These are phyloP conservation scores for Fistulifera pelliculosa DNA, from an alignment of 108 stramenopile species.

Conservation along the genomic window DNA sequence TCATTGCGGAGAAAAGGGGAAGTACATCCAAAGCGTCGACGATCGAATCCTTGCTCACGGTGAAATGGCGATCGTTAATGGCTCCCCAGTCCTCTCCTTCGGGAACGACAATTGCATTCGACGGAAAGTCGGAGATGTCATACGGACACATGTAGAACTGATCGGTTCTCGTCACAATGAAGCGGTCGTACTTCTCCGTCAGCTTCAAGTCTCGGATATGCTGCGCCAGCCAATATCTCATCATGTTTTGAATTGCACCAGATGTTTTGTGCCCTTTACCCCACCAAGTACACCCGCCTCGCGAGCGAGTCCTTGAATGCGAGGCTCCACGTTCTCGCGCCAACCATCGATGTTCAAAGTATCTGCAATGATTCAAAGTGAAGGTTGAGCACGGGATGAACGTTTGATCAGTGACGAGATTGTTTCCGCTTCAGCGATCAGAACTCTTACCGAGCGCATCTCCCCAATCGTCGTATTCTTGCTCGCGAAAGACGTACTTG, in stretches of 20 bases:
- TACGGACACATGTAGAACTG: slow-evolving; percentile 35
- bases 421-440: no score
- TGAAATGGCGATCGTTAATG: slow-evolving; percentile 26
- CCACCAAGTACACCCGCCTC: slow-evolving; percentile 20
- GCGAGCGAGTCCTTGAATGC: neutral
- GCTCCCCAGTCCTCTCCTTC: slow-evolving; percentile 29
- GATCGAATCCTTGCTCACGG: slow-evolving; percentile 8
- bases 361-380: no score
- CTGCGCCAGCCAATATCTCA: slow-evolving; percentile 27
- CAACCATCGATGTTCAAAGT: no score
- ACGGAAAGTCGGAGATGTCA: slow-evolving; percentile 14
- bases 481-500: slow-evolving; percentile 24
- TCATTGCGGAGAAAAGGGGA: slow-evolving; percentile 12
- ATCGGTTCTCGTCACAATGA: slow-evolving; percentile 40
- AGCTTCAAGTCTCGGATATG: slow-evolving; percentile 7
- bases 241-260: slow-evolving; percentile 34
- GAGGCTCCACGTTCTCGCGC: no score
- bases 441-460: slow-evolving; percentile 32
- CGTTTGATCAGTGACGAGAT: no score
- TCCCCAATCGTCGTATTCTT: slow-evolving; percentile 35
- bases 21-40: slow-evolving; percentile 24
- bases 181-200: slow-evolving; percentile 24
- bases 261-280: slow-evolving; percentile 12
- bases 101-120: slow-evolving; percentile 23
- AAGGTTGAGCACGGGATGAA: no score